Evolutionary conservation across 495 filamentous ascomycete species (phyloP).

Genomic region (Jackrogersella minutella): DNA sequence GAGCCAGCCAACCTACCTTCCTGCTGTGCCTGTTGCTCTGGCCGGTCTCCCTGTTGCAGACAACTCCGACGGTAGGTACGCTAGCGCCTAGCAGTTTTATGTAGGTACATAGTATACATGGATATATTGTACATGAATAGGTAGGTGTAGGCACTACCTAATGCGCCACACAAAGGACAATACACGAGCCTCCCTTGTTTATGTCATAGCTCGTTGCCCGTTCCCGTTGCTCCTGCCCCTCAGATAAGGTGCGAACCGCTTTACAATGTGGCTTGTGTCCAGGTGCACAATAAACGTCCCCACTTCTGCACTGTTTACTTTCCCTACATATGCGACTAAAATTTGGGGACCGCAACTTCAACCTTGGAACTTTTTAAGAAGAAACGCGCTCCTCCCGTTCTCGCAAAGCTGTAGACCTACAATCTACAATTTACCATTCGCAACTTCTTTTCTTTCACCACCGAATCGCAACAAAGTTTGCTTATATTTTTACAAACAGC

Average conservation of each 20-base stretch:
- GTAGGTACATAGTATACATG: too few species aligned
- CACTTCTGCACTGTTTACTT: constrained; percentile 42
- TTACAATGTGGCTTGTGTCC: constrained; percentile 18
- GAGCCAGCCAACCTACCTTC: not conserved
- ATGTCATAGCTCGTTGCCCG: constrained; percentile 18
- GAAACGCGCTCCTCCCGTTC: constrained; percentile 26
- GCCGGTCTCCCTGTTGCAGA: not conserved
- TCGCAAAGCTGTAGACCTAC: constrained; percentile 1
- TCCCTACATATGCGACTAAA: constrained; percentile 34
- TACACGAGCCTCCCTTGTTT: not conserved
- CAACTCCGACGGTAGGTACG: too few species aligned
- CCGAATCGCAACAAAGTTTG: not conserved
- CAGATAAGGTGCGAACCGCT: constrained; percentile 10
- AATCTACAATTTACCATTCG: constrained; percentile 6
- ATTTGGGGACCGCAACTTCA: constrained; percentile 39
- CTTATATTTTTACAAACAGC: constrained; percentile 1
- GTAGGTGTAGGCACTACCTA: too few species aligned
- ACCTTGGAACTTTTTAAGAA: constrained; percentile 42
- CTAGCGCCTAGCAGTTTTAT: not conserved
- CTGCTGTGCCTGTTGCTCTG: not conserved
- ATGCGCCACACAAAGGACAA: constrained; percentile 12
- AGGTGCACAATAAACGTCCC: constrained; percentile 27
- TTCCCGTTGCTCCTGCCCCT: constrained; percentile 14
- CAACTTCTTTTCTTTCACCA: constrained; percentile 14
- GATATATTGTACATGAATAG: too few species aligned